These are phyloP conservation scores for Colletotrichum falcatum DNA, from an alignment of 2,329 filamentous ascomycete species.

Conservation along the genomic window DNA sequence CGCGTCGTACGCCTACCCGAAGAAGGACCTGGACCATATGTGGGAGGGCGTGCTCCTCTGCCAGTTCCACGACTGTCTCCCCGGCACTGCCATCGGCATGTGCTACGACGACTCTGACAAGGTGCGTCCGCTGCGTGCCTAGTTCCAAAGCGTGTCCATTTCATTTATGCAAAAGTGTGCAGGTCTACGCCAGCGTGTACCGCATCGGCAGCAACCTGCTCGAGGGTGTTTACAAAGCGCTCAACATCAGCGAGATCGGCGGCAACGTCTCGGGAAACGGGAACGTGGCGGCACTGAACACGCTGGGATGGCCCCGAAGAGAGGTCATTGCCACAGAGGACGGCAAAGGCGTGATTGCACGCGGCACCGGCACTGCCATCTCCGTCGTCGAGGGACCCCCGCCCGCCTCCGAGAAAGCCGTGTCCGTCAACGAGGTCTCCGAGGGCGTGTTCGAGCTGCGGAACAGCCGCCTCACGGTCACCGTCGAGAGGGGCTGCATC, in stretches of 20 bases:
- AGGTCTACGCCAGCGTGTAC: conserved; percentile 20
- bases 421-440: conserved; percentile 58
- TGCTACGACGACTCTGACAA: conserved; percentile 76
- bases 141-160: neutral
- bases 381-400: conserved; percentile 43
- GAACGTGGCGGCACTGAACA: conserved; percentile 71
- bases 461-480: conserved; percentile 66
- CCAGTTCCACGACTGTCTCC: conserved; percentile 77
- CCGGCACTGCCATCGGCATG: conserved; percentile 76
- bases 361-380: conserved; percentile 45
- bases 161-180: neutral
- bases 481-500: conserved; percentile 69
- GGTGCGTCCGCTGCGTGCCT: conserved; percentile 45
- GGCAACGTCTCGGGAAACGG: conserved; percentile 67
- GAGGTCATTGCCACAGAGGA: conserved; percentile 61
- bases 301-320: conserved; percentile 69
- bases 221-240: neutral
- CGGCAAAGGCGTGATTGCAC: conserved; percentile 41
- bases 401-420: neutral
- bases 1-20: conserved; percentile 71
- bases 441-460: conserved; percentile 66
- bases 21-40: conserved; percentile 74
- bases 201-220: neutral
- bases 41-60: conserved; percentile 76
- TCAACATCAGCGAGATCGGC: neutral